Conservation (phyloP, 1,284 basidiomycete species). For the Ceratobasidium sp. region DNA sequence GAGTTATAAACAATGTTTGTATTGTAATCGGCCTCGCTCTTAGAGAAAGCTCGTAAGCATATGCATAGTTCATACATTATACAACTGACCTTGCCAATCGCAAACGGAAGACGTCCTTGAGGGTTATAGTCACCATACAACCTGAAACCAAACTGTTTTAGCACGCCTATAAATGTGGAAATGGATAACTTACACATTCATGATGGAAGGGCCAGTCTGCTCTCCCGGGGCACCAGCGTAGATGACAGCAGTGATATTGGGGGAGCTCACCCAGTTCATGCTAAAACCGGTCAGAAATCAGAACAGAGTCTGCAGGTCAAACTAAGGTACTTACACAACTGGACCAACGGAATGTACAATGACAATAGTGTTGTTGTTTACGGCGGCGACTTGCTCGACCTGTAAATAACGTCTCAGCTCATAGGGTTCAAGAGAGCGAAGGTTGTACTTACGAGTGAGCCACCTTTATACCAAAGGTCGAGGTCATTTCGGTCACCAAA, state of each 20-base stretch:
- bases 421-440: not conserved
- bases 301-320: not conserved
- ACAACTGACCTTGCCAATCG: slow-evolving; percentile 37
- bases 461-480: slow-evolving; percentile 50
- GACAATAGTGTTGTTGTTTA: slow-evolving; percentile 61
- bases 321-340: slow-evolving; percentile 30
- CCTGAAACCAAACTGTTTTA: not conserved
- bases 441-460: slow-evolving; percentile 44
- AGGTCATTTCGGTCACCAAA: slow-evolving; percentile 47
- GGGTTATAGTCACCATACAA: slow-evolving; percentile 43
- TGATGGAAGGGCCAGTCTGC: slow-evolving; percentile 61
- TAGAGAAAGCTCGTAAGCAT: not conserved
- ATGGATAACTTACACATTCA: slow-evolving; percentile 53
- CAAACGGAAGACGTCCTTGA: slow-evolving; percentile 42
- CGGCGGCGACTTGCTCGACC: slow-evolving; percentile 51
- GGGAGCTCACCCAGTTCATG: slow-evolving; percentile 56
- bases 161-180: no score
- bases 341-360: slow-evolving; percentile 58
- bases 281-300: not conserved
- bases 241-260: slow-evolving; percentile 50
- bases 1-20: slow-evolving; percentile 44
- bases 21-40: slow-evolving; percentile 44
- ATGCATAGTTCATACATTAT: not conserved
- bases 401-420: slow-evolving; percentile 8
- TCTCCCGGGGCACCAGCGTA: slow-evolving; percentile 59